A percentile compares a stretch with the other conserved stretches of the same genome.
Conservation (phyloP, 768 basidiomycete species). For the Panus rudis region DNA sequence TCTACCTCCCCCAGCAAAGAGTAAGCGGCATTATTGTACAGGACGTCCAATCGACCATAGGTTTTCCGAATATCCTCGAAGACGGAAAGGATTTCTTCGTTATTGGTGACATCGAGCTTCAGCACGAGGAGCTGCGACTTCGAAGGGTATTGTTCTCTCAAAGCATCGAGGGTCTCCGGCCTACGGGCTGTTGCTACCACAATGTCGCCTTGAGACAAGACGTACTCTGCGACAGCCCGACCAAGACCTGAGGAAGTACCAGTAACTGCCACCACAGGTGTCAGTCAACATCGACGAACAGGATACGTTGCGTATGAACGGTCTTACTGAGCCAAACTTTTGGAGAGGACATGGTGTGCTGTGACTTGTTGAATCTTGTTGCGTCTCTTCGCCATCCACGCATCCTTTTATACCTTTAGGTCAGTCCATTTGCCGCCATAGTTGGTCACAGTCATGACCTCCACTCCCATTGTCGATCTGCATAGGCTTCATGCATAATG, state of each 20-base stretch:
- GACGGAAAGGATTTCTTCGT: background rate
- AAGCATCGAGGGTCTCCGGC: slow-evolving; percentile 23
- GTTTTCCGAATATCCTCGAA: background rate
- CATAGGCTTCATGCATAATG: no score
- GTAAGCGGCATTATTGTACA: background rate
- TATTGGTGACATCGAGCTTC: slow-evolving; percentile 1
- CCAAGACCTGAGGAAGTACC: slow-evolving; percentile 3
- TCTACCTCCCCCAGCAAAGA: background rate
- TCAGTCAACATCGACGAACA: background rate
- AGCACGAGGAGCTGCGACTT: slow-evolving; percentile 17
- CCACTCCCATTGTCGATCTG: no score
- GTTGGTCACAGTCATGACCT: no score
- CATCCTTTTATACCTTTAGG: no score
- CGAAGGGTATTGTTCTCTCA: slow-evolving; percentile 20
- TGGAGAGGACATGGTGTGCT: slow-evolving; percentile 7
- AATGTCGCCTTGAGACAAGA: slow-evolving; percentile 1
- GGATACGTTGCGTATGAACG: background rate
- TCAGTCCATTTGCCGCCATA: no score
- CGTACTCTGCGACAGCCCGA: background rate
- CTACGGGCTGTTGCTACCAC: slow-evolving; percentile 1
- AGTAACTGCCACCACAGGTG: background rate
- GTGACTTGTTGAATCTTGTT: no score
- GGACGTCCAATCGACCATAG: slow-evolving; percentile 1
- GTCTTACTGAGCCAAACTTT: slow-evolving; percentile 13
- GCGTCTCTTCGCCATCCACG: no score